Evolutionary conservation across 352 stramenopile genomes (phyloP).

Genomic region (Pelagophyceae sp.): DNA sequence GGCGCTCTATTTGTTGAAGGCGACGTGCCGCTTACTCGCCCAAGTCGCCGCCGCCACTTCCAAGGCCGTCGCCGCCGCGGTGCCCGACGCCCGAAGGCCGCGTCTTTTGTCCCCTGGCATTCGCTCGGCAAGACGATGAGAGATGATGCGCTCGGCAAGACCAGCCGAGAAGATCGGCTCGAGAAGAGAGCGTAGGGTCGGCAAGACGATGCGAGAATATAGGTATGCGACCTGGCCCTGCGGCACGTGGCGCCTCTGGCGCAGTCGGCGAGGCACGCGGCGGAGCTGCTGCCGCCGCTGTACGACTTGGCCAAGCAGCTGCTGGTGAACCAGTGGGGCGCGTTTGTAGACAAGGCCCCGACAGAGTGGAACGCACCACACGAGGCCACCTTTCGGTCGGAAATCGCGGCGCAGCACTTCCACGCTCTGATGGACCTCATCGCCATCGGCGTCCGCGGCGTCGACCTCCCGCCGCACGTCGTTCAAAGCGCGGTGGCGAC

Average conservation of each 20-base stretch:
- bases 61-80: background rate
- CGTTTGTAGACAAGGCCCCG: background rate
- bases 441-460: background rate
- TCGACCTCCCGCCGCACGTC: background rate
- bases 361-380: background rate
- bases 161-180: too few species aligned
- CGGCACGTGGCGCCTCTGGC: background rate
- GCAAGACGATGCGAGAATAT: too few species aligned
- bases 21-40: background rate
- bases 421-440: background rate
- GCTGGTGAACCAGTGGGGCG: background rate
- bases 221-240: background rate
- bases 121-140: too few species aligned
- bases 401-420: background rate
- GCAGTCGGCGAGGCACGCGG: background rate
- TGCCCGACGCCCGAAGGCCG: too few species aligned
- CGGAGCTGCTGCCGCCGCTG: slow-evolving; percentile 1
- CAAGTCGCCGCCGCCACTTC: background rate
- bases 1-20: background rate
- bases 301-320: background rate
- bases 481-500: background rate
- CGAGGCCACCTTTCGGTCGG: background rate
- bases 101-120: too few species aligned
- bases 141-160: too few species aligned
- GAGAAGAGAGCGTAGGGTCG: too few species aligned